A percentile compares a stretch with the other conserved stretches of the same genome.
Conservation (phyloP, 2,329 filamentous ascomycete genomes). For the Alternaria ventricosa region DNA sequence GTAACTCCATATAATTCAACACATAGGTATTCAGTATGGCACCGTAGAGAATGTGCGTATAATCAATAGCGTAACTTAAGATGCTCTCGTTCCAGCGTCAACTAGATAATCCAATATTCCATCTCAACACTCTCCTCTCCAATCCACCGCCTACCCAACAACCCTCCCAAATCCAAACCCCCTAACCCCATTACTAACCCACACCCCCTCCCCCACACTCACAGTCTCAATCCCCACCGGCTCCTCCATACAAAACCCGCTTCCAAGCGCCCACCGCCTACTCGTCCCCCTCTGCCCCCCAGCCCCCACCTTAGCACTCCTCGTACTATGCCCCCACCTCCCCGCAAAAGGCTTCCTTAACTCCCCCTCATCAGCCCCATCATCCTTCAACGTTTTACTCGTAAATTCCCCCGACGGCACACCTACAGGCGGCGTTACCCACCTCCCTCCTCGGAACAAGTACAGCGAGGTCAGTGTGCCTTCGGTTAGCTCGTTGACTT, state of each 20-base stretch:
- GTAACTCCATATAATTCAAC: too few relatives aligned
- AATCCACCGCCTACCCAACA: conserved; percentile 36
- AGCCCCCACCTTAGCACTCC: conserved; percentile 60
- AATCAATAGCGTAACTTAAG: too few relatives aligned
- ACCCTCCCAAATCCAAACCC: conserved; percentile 65
- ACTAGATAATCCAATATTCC: too few relatives aligned
- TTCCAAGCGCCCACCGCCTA: conserved; percentile 80
- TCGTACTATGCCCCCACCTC: conserved; percentile 47
- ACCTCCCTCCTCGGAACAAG: conserved; percentile 73
- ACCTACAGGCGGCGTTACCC: conserved; percentile 75
- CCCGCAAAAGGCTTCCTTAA: conserved; percentile 44
- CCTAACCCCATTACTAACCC: conserved; percentile 86
- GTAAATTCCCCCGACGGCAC: conserved; percentile 39
- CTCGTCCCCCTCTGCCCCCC: conserved; percentile 86
- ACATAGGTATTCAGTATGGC: too few relatives aligned
- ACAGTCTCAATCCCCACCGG: conserved; percentile 66
- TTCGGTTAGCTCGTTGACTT: conserved; percentile 76
- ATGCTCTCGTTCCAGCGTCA: too few relatives aligned
- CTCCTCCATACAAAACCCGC: conserved; percentile 70
- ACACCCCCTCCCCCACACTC: conserved; percentile 76
- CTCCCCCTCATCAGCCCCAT: conserved; percentile 42
- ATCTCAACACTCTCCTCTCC: too few relatives aligned
- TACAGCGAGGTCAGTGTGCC: conserved; percentile 84
- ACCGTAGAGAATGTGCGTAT: too few relatives aligned
- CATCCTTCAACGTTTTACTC: conserved; percentile 21